These are phyloP conservation scores for Bruguiera sexangula DNA, from an alignment of 345 rosid species.

Conservation along the genomic window DNA sequence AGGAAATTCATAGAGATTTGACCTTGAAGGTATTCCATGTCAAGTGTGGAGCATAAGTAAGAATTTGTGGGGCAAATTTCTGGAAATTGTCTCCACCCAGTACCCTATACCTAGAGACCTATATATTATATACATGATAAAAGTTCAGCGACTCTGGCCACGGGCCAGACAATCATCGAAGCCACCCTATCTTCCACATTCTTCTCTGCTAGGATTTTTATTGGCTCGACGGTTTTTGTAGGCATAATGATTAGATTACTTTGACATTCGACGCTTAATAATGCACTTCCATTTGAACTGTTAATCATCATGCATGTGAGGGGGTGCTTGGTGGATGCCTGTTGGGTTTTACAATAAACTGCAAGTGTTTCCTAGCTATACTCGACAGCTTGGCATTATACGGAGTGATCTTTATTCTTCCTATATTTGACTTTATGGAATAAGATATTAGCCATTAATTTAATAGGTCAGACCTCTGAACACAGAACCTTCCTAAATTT, in stretches of 20 bases:
- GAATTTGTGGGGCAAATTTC: too few species aligned
- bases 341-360: not conserved
- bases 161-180: constrained; percentile 6
- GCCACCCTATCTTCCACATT: constrained; percentile 16
- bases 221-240: constrained; percentile 34
- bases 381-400: not conserved
- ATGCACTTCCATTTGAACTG: constrained; percentile 11
- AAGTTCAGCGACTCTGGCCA: constrained; percentile 6
- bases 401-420: not conserved
- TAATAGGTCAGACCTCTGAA: not conserved
- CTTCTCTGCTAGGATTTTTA: constrained; percentile 17
- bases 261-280: constrained; percentile 20
- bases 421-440: not conserved
- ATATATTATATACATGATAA: not conserved
- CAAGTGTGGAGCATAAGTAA: too few species aligned
- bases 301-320: constrained; percentile 5
- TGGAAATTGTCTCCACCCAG: too few species aligned
- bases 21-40: too few species aligned
- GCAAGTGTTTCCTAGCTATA: too few species aligned
- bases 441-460: not conserved
- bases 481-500: not conserved
- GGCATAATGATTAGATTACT: constrained; percentile 11
- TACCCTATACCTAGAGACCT: too few species aligned
- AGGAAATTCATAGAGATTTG: too few species aligned
- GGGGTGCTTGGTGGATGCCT: constrained; percentile 7